Percentiles rank a stretch among this genome's conserved stretches.
Conservation (phyloP, 1,139 yeast genomes). For the Chernovozyma aurita region DNA sequence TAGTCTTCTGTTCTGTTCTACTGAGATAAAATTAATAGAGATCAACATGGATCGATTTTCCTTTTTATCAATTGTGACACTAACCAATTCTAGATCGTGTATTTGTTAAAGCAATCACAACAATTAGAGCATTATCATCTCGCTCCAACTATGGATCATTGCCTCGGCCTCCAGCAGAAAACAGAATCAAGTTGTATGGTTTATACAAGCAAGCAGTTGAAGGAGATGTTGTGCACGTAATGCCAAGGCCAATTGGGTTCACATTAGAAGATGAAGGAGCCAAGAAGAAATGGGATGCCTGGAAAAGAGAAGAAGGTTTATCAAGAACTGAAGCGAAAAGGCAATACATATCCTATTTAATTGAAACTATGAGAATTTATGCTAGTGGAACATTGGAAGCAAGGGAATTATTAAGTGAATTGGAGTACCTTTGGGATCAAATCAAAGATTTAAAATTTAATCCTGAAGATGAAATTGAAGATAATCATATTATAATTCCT, state of each 20-base stretch:
- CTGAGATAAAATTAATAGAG: no score
- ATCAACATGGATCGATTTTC: no score
- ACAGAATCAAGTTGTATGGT: constrained; percentile 68
- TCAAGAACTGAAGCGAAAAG: constrained; percentile 72
- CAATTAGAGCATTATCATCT: constrained; percentile 69
- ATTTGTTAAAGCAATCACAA: constrained; percentile 74
- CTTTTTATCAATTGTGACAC: no score
- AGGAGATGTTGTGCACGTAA: constrained; percentile 69
- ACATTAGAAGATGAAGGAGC: constrained; percentile 64
- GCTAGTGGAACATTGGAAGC: constrained; percentile 70
- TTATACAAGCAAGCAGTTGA: constrained; percentile 86
- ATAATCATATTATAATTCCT: constrained; percentile 12
- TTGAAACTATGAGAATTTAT: constrained; percentile 69
- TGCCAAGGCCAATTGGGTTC: constrained; percentile 61
- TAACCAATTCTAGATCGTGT: constrained; percentile 70
- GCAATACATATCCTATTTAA: constrained; percentile 59
- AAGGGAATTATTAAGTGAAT: constrained; percentile 57
- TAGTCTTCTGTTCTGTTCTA: no score
- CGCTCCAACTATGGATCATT: constrained; percentile 65
- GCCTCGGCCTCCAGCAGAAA: constrained; percentile 78
- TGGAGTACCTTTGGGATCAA: constrained; percentile 74
- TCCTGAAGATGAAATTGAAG: constrained; percentile 27
- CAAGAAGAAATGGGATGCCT: constrained; percentile 78
- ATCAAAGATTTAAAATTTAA: constrained; percentile 49
- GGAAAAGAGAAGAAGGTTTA: constrained; percentile 73